These are phyloP conservation scores for Quercus phellos DNA, from an alignment of 331 rosid genomes.

Conservation along the genomic window DNA sequence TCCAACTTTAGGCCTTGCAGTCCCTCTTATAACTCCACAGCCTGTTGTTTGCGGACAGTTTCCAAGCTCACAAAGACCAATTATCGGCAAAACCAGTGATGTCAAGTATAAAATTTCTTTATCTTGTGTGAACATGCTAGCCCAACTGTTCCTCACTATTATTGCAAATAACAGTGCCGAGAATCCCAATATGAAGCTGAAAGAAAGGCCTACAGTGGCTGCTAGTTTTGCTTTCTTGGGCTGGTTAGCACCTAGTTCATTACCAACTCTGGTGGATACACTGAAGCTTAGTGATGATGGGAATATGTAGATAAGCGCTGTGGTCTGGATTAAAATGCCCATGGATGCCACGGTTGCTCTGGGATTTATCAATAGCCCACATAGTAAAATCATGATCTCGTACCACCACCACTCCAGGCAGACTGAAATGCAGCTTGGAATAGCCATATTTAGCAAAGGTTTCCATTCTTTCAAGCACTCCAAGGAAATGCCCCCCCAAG, in stretches of 20 bases:
- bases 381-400: slow-evolving; percentile 83
- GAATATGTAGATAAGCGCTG: slow-evolving; percentile 75
- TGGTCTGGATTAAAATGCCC: slow-evolving; percentile 92
- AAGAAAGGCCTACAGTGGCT: slow-evolving; percentile 64
- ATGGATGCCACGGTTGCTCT: slow-evolving; percentile 82
- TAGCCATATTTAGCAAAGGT: slow-evolving; percentile 53
- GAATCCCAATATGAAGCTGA: slow-evolving; percentile 61
- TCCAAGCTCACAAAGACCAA: slow-evolving; percentile 88
- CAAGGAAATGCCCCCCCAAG: slow-evolving; percentile 63
- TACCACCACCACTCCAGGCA: slow-evolving; percentile 99
- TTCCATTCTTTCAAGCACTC: slow-evolving; percentile 59
- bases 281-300: slow-evolving; percentile 85
- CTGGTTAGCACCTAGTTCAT: slow-evolving; percentile 67
- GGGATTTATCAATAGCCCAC: slow-evolving; percentile 63
- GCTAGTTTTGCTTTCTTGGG: slow-evolving; percentile 62
- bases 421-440: slow-evolving; percentile 86
- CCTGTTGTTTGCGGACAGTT: slow-evolving; percentile 97
- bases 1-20: slow-evolving; percentile 84
- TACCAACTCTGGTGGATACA: slow-evolving; percentile 84
- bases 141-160: slow-evolving; percentile 68
- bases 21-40: slow-evolving; percentile 87
- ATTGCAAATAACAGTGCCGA: slow-evolving; percentile 57
- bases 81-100: slow-evolving; percentile 71
- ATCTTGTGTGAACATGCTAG: slow-evolving; percentile 72
- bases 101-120: slow-evolving; percentile 57